Percentiles rank a stretch among this genome's conserved stretches.
Conservation (phyloP, 331 rosid genomes). For the Acacia pycnantha region DNA sequence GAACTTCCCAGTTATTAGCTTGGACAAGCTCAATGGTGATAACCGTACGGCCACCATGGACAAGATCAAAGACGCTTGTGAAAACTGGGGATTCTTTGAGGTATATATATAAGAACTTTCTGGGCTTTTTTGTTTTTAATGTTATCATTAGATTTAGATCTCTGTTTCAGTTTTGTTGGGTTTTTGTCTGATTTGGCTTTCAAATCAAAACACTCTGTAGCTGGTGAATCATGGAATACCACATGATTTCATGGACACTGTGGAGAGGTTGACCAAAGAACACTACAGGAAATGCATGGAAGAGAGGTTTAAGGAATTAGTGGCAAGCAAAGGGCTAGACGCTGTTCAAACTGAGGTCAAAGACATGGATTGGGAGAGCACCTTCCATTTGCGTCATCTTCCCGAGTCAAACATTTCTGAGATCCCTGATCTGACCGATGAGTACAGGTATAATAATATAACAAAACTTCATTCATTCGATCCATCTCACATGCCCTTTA, state of each 20-base stretch:
- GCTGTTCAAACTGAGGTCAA: constrained; percentile 69
- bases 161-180: neutral
- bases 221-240: constrained; percentile 73
- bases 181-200: neutral
- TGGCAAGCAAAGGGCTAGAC: constrained; percentile 71
- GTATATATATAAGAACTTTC: constrained; percentile 30
- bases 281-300: constrained; percentile 83
- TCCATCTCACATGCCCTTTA: too few relatives aligned
- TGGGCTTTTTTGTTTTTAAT: neutral
- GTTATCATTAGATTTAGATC: neutral
- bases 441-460: constrained; percentile 49
- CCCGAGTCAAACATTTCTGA: constrained; percentile 73
- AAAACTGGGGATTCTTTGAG: constrained; percentile 98
- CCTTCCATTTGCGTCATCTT: constrained; percentile 75
- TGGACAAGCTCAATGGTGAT: constrained; percentile 70
- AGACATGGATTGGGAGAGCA: constrained; percentile 91
- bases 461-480: too few relatives aligned
- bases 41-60: constrained; percentile 67
- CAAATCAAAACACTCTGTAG: constrained; percentile 47
- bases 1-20: constrained; percentile 69
- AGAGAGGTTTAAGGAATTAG: constrained; percentile 66
- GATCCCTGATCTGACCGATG: constrained; percentile 76
- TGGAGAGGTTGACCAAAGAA: constrained; percentile 77
- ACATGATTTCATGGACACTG: constrained; percentile 63
- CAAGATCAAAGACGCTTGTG: constrained; percentile 82